Base-by-base conservation (phyloP, 768 basidiomycete species). In the Kondoa subrosea region DNA sequence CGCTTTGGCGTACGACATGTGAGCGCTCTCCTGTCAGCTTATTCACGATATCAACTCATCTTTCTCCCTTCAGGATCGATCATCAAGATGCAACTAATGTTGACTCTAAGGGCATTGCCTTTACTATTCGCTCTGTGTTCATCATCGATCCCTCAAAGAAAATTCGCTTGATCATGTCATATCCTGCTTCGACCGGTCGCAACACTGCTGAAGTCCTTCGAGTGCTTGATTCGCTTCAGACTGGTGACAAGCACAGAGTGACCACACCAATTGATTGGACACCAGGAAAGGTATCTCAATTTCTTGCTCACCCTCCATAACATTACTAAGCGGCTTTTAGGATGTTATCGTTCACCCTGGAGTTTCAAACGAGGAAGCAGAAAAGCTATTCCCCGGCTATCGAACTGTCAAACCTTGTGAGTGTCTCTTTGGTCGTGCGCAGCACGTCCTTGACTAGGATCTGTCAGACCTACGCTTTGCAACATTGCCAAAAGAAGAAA, bases 61-160 rank as follows among this genome's bases (percentile, higher is more conserved):
- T 21, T 50, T 25, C 64, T n/a, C n/a, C n/a, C n/a, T n/a, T n/a
- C n/a, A n/a, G n/a, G 93, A 82, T 97, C 67, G 95, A 97, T 77
- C 83, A 87, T 76, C 89, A 91, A 78, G 95, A 99, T 78, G 83
- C 86, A 57, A 92, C 91, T 66, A 99, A 80, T 73, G 76, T 79
- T 67, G 80, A 80, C 71, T 76, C 76, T 66, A 78, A 77, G 71
- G 78, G 75, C 27, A 82, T 96, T 57, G 95, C 95, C 26, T 91
- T 96, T 81, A 99, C 95, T 61, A 90, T 99, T 78, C 87, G 95
- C 69, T 95, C 91, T 4, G 95, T 99, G 69, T 99, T 93, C 78
- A 80, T 99, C 72, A 90, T 99, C 75, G 95, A 99, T 80, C 92
- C 95, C 58, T 90, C 89, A 80, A 91, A 95, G 80, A 82, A 12